These are phyloP conservation scores for Ceratocystis alfenasii DNA, from an alignment of 2,329 filamentous ascomycete genomes.

Conservation along the genomic window DNA sequence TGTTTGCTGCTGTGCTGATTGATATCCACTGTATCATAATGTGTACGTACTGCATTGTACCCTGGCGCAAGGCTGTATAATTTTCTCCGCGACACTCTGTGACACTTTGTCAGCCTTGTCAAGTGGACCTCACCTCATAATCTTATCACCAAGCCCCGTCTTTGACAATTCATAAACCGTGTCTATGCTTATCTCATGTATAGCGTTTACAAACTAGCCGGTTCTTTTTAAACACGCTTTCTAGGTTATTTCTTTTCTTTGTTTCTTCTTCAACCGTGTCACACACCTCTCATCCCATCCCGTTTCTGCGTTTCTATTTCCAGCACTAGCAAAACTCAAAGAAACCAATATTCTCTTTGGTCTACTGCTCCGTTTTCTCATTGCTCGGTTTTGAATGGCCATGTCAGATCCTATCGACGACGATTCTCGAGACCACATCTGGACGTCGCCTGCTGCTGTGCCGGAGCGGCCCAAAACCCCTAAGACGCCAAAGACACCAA, in stretches of 20 bases:
- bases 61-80: not conserved
- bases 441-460: conserved; percentile 34
- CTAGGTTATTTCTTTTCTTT: not conserved
- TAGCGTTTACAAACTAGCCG: not conserved
- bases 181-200: not conserved
- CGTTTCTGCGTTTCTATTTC: not conserved
- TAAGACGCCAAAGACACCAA: conserved; percentile 39
- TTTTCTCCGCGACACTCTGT: not conserved
- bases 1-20: no score
- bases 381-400: not conserved
- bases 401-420: conserved; percentile 39
- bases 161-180: not conserved
- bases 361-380: not conserved
- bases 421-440: conserved; percentile 37
- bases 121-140: not conserved
- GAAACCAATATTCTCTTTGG: no score
- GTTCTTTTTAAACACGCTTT: not conserved
- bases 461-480: conserved; percentile 34
- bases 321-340: no score
- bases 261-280: not conserved
- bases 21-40: no score
- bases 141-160: not conserved
- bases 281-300: not conserved
- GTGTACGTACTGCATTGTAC: not conserved
- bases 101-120: not conserved